Evolutionary conservation across 2,329 filamentous ascomycete species (phyloP).

Genomic region (Cercospora sojina): DNA sequence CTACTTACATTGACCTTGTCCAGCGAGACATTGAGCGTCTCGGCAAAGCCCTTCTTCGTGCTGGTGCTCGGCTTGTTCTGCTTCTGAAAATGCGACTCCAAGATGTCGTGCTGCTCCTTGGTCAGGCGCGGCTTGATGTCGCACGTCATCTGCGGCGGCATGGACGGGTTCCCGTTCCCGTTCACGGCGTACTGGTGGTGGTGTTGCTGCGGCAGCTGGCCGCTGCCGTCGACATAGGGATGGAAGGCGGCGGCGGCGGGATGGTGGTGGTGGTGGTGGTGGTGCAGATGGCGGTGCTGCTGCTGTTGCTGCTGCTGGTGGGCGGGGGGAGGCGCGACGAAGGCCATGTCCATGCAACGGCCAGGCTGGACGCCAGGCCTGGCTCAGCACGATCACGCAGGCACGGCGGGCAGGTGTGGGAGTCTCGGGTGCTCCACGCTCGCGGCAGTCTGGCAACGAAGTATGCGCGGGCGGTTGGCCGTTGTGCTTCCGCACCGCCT

Average conservation of each 20-base stretch:
- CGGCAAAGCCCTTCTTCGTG: constrained; percentile 52
- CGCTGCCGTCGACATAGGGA: constrained; percentile 13
- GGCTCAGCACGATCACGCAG: background rate
- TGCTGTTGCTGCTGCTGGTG: constrained; percentile 16
- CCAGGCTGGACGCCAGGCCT: constrained; percentile 2
- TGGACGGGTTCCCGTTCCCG: constrained; percentile 13
- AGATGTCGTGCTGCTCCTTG: constrained; percentile 55
- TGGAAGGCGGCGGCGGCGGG: background rate
- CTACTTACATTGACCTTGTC: constrained; percentile 55
- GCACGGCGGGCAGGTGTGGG: background rate
- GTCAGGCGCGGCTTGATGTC: constrained; percentile 54
- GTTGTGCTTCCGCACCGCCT: background rate
- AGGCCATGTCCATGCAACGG: constrained; percentile 22
- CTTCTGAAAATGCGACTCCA: constrained; percentile 50
- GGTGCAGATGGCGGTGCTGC: background rate
- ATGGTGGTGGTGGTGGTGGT: constrained; percentile 16
- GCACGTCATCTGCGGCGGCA: constrained; percentile 34
- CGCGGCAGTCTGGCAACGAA: background rate
- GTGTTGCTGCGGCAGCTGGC: constrained; percentile 15
- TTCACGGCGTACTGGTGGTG: constrained; percentile 20
- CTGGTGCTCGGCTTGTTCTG: constrained; percentile 52
- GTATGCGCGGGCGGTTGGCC: constrained; percentile 2
- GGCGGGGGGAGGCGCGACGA: constrained; percentile 19
- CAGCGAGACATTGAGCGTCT: constrained; percentile 49
- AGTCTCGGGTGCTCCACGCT: background rate